phyloP scores from a whole-genome alignment of 164 flowering plant genomes.

The Dillenia suffruticosa region DNA sequence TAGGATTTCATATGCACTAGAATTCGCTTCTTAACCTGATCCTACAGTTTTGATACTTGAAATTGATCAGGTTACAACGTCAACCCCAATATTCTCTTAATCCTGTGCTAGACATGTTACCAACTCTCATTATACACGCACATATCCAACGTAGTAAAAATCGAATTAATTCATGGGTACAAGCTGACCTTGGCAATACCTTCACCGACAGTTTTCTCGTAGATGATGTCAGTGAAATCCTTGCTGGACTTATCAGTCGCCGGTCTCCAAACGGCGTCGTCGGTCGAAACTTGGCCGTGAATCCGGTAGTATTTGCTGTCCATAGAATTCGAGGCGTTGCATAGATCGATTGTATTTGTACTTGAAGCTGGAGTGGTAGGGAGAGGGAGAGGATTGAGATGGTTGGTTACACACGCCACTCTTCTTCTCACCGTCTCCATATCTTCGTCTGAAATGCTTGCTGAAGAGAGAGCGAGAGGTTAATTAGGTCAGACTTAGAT shows the following conservation, averaged over 20 bases:
- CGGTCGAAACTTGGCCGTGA: slow-evolving; percentile 64
- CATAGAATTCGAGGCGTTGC: slow-evolving; percentile 19
- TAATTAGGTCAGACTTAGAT: too few relatives aligned
- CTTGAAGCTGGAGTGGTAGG: neutral
- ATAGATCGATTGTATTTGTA: neutral
- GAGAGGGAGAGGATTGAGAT: slow-evolving; percentile 29
- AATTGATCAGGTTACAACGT: too few relatives aligned
- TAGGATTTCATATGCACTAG: too few relatives aligned
- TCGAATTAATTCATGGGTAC: too few relatives aligned
- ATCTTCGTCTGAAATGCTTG: slow-evolving; percentile 28
- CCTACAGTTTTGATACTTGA: too few relatives aligned
- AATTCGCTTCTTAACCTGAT: too few relatives aligned
- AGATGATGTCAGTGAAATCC: slow-evolving; percentile 68
- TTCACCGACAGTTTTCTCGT: slow-evolving; percentile 84
- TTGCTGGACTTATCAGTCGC: slow-evolving; percentile 46
- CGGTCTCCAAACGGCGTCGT: slow-evolving; percentile 49
- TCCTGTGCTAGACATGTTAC: too few relatives aligned
- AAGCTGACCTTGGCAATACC: slow-evolving; percentile 76
- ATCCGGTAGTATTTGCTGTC: slow-evolving; percentile 56
- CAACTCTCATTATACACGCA: too few relatives aligned
- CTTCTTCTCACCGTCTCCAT: slow-evolving; percentile 32
- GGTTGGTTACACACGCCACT: slow-evolving; percentile 43
- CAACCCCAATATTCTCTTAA: too few relatives aligned
- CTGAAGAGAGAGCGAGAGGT: slow-evolving; percentile 12
- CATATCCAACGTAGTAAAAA: too few relatives aligned